phyloP scores from a whole-genome alignment of 176 grass and related monocot species.

The Pontederia paniculata region DNA sequence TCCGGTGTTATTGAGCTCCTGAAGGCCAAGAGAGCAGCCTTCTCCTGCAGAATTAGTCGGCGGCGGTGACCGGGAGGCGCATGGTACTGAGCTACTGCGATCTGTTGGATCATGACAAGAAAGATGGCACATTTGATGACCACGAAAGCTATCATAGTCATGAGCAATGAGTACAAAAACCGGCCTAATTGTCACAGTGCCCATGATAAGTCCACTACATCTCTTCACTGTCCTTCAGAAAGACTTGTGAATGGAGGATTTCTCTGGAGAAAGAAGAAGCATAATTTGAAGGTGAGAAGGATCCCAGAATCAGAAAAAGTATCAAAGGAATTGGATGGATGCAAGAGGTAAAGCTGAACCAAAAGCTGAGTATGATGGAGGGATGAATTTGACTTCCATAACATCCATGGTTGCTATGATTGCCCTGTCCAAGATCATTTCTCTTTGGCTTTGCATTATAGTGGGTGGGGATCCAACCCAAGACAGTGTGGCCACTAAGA shows the following conservation, averaged over 20 bases:
- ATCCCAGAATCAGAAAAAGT: not conserved
- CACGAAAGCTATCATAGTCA: slow-evolving; percentile 31
- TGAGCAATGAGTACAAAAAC: not conserved
- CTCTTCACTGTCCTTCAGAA: not conserved
- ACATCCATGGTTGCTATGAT: too few species aligned
- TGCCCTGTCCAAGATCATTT: too few species aligned
- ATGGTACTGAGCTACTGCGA: slow-evolving; percentile 1
- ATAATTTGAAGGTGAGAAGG: not conserved
- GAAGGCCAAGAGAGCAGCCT: slow-evolving; percentile 46
- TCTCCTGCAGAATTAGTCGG: slow-evolving; percentile 32
- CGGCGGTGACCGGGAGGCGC: not conserved
- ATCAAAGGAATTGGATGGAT: not conserved
- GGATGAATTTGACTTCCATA: not conserved
- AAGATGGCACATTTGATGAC: slow-evolving; percentile 14
- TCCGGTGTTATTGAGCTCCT: slow-evolving; percentile 27
- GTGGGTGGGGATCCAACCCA: too few species aligned
- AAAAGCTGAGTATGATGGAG: not conserved
- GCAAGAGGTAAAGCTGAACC: not conserved
- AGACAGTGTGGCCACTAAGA: too few species aligned
- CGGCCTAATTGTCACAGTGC: not conserved
- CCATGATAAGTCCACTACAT: not conserved
- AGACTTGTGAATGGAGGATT: not conserved
- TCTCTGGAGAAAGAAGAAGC: not conserved
- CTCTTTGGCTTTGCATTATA: too few species aligned
- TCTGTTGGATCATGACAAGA: slow-evolving; percentile 19